Base-by-base conservation (phyloP, 306 rosid genomes). In the Vachellia collinsii region DNA sequence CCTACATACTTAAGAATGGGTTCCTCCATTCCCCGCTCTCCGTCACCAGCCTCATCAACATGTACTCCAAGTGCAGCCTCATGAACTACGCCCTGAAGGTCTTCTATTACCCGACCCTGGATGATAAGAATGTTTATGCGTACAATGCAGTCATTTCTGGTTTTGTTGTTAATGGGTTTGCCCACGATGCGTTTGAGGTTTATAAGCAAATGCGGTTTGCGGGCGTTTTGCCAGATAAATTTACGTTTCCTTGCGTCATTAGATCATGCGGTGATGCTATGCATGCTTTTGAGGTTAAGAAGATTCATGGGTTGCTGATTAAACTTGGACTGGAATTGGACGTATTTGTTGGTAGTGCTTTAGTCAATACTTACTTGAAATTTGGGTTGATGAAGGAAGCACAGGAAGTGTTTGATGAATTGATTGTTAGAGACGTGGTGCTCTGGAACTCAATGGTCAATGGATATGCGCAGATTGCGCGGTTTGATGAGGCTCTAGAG, bases 391-490 rank as follows among this genome's bases (percentile, higher is more conserved):
- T 88, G 80, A 80, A 59, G 80, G 92, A 92, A 36, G 98, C 98
- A 10, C 85, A 80, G 36, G 78, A 84, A 64, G 83, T 89, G 86
- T 94, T 94, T 41, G 89, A 84, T 63, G 92, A 87, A 86, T 80
- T 94, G 85, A 86, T 94, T 7, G 85, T 80, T 22, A 90, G 84
- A 82, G 98, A 92, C 81, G 89, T 90, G 34, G 98, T 93, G 82
- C 90, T 92, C 36, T 92, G 97, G 97, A 94, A 92, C 44, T 88
- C 98, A 0, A 87, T 94, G 97, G 85, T 94, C 69, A 92, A 86
- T 86, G 97, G 97, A 74, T 87, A 85, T 83, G 86, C 87, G 3
- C 88, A 88, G 81, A 93, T 90, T 82, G 95, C 94, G 56, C 48
- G 64, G 36, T 83, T 89, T 76, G 88, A 90, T 11, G 90, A 93